phyloP scores from a whole-genome alignment of 1,284 basidiomycete species.

The Ustilago shanxiensis region DNA sequence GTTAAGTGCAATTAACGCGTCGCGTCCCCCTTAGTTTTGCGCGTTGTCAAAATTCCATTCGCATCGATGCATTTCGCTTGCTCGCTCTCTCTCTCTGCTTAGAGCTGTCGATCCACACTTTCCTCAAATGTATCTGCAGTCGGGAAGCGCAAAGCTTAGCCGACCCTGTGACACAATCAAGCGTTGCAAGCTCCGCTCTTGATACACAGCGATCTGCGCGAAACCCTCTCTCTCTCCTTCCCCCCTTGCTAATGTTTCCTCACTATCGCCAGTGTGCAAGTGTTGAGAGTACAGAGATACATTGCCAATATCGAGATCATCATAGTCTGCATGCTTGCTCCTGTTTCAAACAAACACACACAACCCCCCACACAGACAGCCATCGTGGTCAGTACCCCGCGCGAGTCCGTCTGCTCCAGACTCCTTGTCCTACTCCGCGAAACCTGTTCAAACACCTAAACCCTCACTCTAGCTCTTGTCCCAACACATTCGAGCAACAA shows the following conservation, averaged over 20 bases:
- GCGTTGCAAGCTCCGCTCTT: not conserved
- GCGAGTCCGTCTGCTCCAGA: not conserved
- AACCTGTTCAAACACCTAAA: not conserved
- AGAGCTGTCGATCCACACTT: slow-evolving; percentile 7
- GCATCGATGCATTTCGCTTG: not conserved
- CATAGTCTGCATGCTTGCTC: slow-evolving; percentile 16
- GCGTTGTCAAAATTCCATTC: not conserved
- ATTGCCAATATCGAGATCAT: not conserved
- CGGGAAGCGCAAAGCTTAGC: slow-evolving; percentile 3
- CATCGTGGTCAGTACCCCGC: not conserved
- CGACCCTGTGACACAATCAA: not conserved
- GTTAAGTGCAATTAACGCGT: slow-evolving; percentile 24
- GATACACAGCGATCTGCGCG: not conserved
- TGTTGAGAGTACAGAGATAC: not conserved
- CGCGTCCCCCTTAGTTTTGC: slow-evolving; percentile 13
- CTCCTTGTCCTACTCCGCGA: not conserved
- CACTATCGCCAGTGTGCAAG: too few relatives aligned
- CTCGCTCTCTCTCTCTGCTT: not conserved
- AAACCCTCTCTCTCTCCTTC: not conserved
- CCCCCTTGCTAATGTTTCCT: too few relatives aligned
- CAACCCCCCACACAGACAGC: not conserved
- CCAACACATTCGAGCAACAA: not conserved
- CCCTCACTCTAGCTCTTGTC: not conserved
- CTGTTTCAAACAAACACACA: too few relatives aligned
- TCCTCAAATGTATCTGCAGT: not conserved